Conservation (phyloP, 306 rosid species). For the Dalbergia oliveri region DNA sequence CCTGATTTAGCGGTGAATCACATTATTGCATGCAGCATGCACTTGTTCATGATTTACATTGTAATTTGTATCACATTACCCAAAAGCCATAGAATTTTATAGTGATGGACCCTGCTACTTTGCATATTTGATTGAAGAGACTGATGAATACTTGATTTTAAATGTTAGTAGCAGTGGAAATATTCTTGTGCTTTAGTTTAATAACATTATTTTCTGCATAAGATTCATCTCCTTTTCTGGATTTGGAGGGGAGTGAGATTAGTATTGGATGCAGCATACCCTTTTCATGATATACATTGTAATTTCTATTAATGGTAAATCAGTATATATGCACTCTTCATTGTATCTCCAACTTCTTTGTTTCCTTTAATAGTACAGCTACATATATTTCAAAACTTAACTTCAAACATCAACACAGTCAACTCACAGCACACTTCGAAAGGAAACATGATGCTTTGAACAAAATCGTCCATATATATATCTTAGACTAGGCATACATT, state of each 20-base stretch:
- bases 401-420: not conserved
- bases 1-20: not conserved
- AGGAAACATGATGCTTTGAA: not conserved
- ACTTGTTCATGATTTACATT: not conserved
- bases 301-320: conserved; percentile 4
- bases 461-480: conserved; percentile 10
- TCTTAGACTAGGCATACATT: not conserved
- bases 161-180: conserved; percentile 15
- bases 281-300: not conserved
- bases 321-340: conserved; percentile 20
- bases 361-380: not conserved
- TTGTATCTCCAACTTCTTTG: conserved; percentile 22
- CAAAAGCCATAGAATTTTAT: not conserved
- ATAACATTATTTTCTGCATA: not conserved
- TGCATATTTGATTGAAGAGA: conserved; percentile 23
- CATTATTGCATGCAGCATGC: not conserved
- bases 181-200: not conserved
- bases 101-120: not conserved
- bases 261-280: not conserved
- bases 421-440: not conserved
- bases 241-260: conserved; percentile 16
- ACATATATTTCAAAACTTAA: conserved; percentile 20
- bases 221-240: not conserved
- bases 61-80: not conserved
- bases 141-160: not conserved